Evolutionary conservation across 768 basidiomycete genomes (phyloP), one percentile per base, ranked within the genome.

Genomic region (Antrodiella citrinella): DNA sequence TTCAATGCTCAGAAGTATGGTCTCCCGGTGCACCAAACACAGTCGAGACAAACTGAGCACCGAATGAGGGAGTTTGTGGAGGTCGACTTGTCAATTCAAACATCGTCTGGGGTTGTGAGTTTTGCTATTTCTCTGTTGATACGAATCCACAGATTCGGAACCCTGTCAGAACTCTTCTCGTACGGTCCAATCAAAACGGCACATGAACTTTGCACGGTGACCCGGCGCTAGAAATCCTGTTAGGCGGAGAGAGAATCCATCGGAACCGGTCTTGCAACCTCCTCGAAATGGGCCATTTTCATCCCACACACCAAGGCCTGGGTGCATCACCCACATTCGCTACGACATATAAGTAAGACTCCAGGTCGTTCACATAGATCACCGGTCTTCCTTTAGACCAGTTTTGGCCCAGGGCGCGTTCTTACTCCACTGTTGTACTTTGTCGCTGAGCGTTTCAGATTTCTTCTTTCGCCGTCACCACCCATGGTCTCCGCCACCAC

Each of bases 41-140:
- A 26, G 23, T 12, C 15, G 12, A 26, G 41, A 48, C 43, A 48
- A 44, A 26, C 46, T 47, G 51, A 40, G 39, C 44, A 26, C 19
- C 50, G 21, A 41, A 54, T 48, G 46, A n/a, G 50, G 53, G 42
- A 43, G 40, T 25, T 23, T 38, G 30, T 26, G 35, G 23, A 38
- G 41, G 45, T 35, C 30, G 30, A 35, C 30, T 35, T 35, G 30
- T 35, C 30, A 35, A 35, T 35, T 35, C 30, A 35, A 7, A 35
- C 7, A 15, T n/a, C n/a, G n/a, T n/a, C n/a, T 15, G 15, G 30
- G 30, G 30, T 15, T 35, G 30, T 7, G 7, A 35, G 7, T 35
- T 35, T 35, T 35, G 15, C 30, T 15, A 35, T 35, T 15, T 35
- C 30, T 35, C 30, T 35, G n/a, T n/a, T n/a, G 30, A 35, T 35